phyloP scores from a whole-genome alignment of 2,329 filamentous ascomycete genomes.

The Fusarium dimerum region DNA sequence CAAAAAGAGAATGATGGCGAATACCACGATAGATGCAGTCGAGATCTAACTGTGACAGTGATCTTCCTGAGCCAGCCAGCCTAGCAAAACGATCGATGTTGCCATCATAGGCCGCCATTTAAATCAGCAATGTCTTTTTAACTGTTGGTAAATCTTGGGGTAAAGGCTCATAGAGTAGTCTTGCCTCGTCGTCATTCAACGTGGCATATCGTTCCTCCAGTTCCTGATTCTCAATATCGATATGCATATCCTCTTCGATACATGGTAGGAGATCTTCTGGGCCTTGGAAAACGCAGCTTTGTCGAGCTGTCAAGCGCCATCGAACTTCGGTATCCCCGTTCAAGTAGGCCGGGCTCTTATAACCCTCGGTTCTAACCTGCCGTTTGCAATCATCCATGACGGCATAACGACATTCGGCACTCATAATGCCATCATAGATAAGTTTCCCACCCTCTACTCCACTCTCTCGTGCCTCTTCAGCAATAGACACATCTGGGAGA shows the following conservation, averaged over 20 bases:
- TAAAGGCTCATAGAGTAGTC: background rate
- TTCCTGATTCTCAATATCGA: background rate
- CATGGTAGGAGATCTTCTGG: background rate
- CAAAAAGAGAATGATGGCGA: background rate
- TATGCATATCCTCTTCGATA: background rate
- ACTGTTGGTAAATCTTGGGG: background rate
- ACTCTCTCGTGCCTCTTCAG: constrained; percentile 40
- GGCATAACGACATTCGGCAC: background rate
- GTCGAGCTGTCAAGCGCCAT: background rate
- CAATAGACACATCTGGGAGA: constrained; percentile 40
- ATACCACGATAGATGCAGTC: background rate
- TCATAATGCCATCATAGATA: constrained; percentile 37
- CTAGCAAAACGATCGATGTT: constrained; percentile 1
- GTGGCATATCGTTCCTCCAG: too few species aligned
- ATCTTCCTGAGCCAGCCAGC: background rate
- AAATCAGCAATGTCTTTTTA: background rate
- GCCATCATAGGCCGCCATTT: background rate
- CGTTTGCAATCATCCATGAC: background rate
- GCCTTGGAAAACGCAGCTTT: background rate
- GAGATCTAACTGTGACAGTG: background rate
- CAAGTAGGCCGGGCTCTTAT: background rate
- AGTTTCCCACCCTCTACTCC: constrained; percentile 2
- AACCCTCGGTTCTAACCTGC: background rate
- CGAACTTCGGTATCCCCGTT: background rate
- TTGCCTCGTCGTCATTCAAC: too few species aligned